These are phyloP conservation scores for Plasmopara muralis DNA, from an alignment of 352 stramenopile species.

Conservation along the genomic window DNA sequence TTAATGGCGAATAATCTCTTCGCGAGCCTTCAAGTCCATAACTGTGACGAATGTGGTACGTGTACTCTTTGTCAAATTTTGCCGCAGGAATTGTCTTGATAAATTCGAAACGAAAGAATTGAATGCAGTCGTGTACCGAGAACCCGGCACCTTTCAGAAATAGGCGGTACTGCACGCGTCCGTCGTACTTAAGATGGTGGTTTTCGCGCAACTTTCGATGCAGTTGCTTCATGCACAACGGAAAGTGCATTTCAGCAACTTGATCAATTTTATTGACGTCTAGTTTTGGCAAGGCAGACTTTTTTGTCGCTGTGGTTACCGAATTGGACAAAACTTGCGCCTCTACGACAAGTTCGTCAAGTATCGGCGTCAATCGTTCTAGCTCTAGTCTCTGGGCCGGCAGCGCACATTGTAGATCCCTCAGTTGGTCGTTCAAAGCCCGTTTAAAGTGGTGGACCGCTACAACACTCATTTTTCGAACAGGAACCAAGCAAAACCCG, in stretches of 20 bases:
- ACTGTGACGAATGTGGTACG: constrained; percentile 84
- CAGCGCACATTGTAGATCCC: constrained; percentile 37
- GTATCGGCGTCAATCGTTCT: constrained; percentile 29
- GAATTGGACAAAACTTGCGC: constrained; percentile 21
- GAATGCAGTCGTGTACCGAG: constrained; percentile 64
- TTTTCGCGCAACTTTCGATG: constrained; percentile 64
- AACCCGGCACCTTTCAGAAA: constrained; percentile 84
- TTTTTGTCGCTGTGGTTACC: constrained; percentile 4
- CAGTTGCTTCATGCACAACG: constrained; percentile 74
- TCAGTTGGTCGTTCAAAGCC: constrained; percentile 30
- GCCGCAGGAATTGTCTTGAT: constrained; percentile 39
- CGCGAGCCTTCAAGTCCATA: constrained; percentile 76
- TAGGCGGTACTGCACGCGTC: constrained; percentile 72
- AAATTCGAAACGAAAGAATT: constrained; percentile 77
- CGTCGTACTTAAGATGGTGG: constrained; percentile 84
- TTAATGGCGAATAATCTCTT: constrained; percentile 57
- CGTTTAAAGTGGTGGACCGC: constrained; percentile 35
- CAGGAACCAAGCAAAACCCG: constrained; percentile 43
- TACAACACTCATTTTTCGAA: constrained; percentile 29
- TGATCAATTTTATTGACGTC: constrained; percentile 59
- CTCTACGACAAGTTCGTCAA: constrained; percentile 32
- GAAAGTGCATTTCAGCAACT: constrained; percentile 49
- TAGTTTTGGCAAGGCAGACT: constrained; percentile 7
- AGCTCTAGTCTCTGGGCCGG: constrained; percentile 26
- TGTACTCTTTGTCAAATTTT: constrained; percentile 81